Base-by-base conservation (phyloP, 2,329 filamentous ascomycete species). In the Mariannaea sp. region DNA sequence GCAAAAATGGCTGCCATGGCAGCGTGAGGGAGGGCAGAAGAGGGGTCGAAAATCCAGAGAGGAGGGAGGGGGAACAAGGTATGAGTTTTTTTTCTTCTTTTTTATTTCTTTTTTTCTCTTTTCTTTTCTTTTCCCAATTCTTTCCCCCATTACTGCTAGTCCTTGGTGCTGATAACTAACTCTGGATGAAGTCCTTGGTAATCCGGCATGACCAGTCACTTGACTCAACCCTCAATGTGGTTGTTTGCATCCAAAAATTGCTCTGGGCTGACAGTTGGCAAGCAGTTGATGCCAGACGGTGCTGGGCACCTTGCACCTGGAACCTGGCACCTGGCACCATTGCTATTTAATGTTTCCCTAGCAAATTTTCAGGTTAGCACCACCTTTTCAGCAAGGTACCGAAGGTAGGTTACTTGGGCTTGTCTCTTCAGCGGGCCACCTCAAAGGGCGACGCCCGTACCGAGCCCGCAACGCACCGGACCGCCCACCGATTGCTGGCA, bases 21-120 rank as follows among this genome's bases (percentile, higher is more conserved):
- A 17, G 47, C 5, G 22, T 5, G 33, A 53, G 51, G 51, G 51
- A 53, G 51, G 51, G 51, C 36, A 53, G 51, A 45, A 44, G 51
- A 53, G 51, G 51, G 51, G 51, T 53, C 38, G 39, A 49, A 14
- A n/a, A n/a, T n/a, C n/a, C n/a, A n/a, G n/a, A n/a, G n/a, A n/a
- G n/a, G n/a, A n/a, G n/a, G n/a, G n/a, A n/a, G n/a, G n/a, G 17
- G 26, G 27, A 24, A 27, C n/a, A 24, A 32, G 16, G 30, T 24
- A 20, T 44, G 27, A 19, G 10, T 13, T 24, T 30, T 24, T 30
- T 24, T n/a, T 49, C 17, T 51, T 33, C 9, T 36, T 30, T 24
- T 30, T 24, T 24, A 22, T 17, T 32, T 20, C 20, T 16, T 43
- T 27, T 44, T n/a, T n/a, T n/a, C n/a, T n/a, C n/a, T 22, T 36